A percentile compares a stretch with the other conserved stretches of the same genome.
Evolutionary conservation across 1,139 yeast genomes (phyloP).

Genomic region (Hyphopichia fennica): DNA sequence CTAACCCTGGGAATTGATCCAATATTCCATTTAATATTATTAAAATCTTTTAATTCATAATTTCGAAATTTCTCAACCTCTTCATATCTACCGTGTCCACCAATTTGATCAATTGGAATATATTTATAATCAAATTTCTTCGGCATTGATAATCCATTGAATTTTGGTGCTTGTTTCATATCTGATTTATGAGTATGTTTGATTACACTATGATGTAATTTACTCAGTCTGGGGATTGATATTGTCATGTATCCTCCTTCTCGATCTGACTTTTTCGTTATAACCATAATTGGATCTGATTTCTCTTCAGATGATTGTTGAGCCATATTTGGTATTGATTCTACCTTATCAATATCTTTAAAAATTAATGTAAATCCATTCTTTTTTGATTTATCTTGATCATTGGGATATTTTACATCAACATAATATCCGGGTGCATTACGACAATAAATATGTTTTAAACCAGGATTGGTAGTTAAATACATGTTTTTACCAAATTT

Average conservation of each 20-base stretch:
- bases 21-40: constrained; percentile 36
- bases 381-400: constrained; percentile 7
- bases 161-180: constrained; percentile 10
- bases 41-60: constrained; percentile 31
- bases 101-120: constrained; percentile 17
- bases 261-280: constrained; percentile 24
- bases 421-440: constrained; percentile 59
- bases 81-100: constrained; percentile 1
- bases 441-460: constrained; percentile 53
- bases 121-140: constrained; percentile 21
- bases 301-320: background rate
- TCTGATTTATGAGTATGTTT: constrained; percentile 6
- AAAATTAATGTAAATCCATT: constrained; percentile 35
- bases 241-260: constrained; percentile 36
- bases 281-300: constrained; percentile 26
- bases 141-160: constrained; percentile 30
- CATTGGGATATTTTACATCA: constrained; percentile 27
- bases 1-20: constrained; percentile 47
- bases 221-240: constrained; percentile 16
- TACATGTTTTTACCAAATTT: constrained; percentile 51
- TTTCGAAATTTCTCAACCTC: constrained; percentile 18
- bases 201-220: constrained; percentile 8
- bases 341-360: constrained; percentile 21
- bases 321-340: constrained; percentile 15
- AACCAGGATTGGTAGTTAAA: constrained; percentile 59